Evolutionary conservation across 805 yeast species (phyloP).

Genomic region (Torulaspora microellipsoides): DNA sequence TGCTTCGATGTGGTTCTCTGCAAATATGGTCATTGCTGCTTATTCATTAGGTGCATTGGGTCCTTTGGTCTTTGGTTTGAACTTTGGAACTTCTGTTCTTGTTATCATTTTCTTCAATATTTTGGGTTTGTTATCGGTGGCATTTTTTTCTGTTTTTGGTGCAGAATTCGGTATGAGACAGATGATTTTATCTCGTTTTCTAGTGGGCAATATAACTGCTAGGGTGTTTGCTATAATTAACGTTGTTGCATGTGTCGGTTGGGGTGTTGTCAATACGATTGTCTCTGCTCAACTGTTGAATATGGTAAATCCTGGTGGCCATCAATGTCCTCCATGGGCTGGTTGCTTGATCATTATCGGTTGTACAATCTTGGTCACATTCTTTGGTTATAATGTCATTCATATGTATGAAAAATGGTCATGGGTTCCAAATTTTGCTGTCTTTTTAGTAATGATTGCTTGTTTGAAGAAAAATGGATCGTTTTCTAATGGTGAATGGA

Average conservation of each 20-base stretch:
- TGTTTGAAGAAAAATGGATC: conserved; percentile 63
- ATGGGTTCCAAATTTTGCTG: conserved; percentile 77
- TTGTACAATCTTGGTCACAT: conserved; percentile 66
- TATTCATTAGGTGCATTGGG: conserved; percentile 73
- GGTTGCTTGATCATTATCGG: conserved; percentile 71
- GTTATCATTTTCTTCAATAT: conserved; percentile 66
- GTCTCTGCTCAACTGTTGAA: conserved; percentile 79
- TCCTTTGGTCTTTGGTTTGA: conserved; percentile 55
- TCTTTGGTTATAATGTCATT: conserved; percentile 80
- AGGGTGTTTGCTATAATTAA: conserved; percentile 75
- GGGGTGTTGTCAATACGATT: conserved; percentile 92
- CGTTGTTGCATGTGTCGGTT: conserved; percentile 82
- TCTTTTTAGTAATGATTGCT: conserved; percentile 72
- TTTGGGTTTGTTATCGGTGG: conserved; percentile 73
- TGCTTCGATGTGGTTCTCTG: conserved; percentile 87
- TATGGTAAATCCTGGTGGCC: conserved; percentile 56
- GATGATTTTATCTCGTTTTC: conserved; percentile 71
- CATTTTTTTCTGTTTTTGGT: conserved; percentile 77
- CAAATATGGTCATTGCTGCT: conserved; percentile 83
- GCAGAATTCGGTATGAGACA: conserved; percentile 84
- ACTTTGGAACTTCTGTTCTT: conserved; percentile 68
- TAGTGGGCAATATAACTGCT: conserved; percentile 70
- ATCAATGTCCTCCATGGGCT: conserved; percentile 78
- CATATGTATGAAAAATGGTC: conserved; percentile 79
- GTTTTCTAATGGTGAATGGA: conserved; percentile 50